These are phyloP conservation scores for Spathaspora sp. DNA, from an alignment of 1,139 yeast genomes.

Conservation along the genomic window DNA sequence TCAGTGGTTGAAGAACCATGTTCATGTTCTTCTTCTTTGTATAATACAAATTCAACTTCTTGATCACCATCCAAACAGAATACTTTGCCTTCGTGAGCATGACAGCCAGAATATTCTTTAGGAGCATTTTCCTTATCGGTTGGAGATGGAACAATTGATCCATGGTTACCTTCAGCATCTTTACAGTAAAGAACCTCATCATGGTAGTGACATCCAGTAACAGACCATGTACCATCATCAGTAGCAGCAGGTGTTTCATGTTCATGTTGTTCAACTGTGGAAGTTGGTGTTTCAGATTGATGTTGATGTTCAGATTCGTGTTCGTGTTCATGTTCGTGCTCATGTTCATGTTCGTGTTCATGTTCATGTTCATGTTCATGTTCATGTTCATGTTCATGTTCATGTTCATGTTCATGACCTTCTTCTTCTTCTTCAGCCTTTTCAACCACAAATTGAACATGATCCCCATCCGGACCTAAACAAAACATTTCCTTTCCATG, in stretches of 20 bases:
- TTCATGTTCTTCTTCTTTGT: background rate
- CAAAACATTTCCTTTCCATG: conserved; percentile 28
- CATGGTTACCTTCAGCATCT: conserved; percentile 29
- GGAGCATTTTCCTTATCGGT: background rate
- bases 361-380: no score
- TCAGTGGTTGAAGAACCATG: background rate
- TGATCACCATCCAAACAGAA: background rate
- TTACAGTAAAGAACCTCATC: conserved; percentile 24
- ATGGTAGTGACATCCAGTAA: conserved; percentile 32
- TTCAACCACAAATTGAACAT: conserved; percentile 26
- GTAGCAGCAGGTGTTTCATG: no score
- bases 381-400: no score
- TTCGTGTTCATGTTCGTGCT: no score
- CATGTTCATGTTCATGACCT: no score
- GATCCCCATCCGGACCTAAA: conserved; percentile 19
- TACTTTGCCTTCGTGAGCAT: background rate
- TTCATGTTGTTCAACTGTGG: no score
- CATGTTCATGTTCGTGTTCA: no score
- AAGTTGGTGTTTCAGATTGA: no score
- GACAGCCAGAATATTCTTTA: background rate
- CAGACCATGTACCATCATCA: no score
- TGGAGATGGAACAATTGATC: conserved; percentile 22
- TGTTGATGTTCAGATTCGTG: no score
- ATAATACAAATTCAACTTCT: background rate
- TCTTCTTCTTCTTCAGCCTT: no score